Evolutionary conservation across 495 filamentous ascomycete genomes (phyloP), one percentile per base, ranked within the genome.

Genomic region (Xylaria sp.): DNA sequence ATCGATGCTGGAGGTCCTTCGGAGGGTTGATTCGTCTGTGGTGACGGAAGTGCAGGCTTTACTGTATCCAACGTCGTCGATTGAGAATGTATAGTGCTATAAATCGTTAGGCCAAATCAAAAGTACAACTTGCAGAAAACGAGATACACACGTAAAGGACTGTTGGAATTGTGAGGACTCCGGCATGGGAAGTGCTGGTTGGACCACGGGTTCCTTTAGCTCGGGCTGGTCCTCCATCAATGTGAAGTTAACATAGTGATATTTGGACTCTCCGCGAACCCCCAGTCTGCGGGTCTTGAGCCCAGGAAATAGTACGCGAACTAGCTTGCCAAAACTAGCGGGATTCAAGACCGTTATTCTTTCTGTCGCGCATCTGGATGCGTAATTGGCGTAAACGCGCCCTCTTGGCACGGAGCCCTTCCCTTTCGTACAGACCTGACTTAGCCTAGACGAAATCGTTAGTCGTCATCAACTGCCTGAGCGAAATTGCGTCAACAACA

Each of bases 241-340:
- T 3, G 88, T 89, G 77, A 97, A 90, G 77, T 95, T 93, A 55
- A 96, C 93, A 77, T 99, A 99, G 77, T 99, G 97, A 79, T 99
- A 99, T 79, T 99, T 99, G 6, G 97, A 98, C 81, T 98, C 94
- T 52, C 97, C 97, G 26, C 96, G 90, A 50, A 98, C 94, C 55
- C 96, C 96, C 15, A 99, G 85, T 61, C 96, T 87, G 48, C 96
- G 88, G 14, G 96, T 98, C 77, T 97, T 94, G 21, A 99, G 89
- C 55, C 93, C 94, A 1, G 95, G 95, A 72, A 98, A 99, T 48
- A 98, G 93, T 37, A 98, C 95, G 14, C 97, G 89, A 33, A 99
- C 96, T 33, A 98, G 88, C 78, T 99, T 99, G 41, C 96, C 96
- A 82, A 99, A 99, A 7, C 95, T 98, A 7, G 96, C 96, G 40